phyloP scores from a whole-genome alignment of 1,284 basidiomycete genomes.

The Mixia osmundae region DNA sequence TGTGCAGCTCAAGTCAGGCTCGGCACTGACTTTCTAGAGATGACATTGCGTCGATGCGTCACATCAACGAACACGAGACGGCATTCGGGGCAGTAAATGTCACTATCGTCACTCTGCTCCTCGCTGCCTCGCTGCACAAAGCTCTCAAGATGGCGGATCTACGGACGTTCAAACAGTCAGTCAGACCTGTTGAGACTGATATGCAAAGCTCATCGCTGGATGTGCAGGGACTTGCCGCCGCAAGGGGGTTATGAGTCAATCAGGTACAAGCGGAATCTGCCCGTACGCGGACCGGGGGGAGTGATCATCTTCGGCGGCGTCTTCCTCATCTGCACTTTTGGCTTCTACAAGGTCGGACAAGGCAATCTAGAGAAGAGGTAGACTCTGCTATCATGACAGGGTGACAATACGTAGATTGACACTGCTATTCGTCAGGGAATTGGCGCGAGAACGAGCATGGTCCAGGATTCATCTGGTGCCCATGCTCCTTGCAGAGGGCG shows the following conservation, averaged over 20 bases:
- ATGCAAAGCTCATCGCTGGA: too few relatives aligned
- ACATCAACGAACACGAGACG: too few relatives aligned
- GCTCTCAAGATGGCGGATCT: too few relatives aligned
- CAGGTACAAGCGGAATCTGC: conserved; percentile 40
- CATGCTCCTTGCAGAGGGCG: conserved; percentile 70
- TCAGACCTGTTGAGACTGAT: too few relatives aligned
- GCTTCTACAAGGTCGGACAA: conserved; percentile 75
- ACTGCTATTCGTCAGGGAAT: conserved; percentile 37
- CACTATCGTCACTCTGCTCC: too few relatives aligned
- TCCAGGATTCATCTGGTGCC: conserved; percentile 88
- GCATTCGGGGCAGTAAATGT: too few relatives aligned
- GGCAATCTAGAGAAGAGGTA: conserved; percentile 84
- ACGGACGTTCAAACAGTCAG: too few relatives aligned
- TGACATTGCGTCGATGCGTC: too few relatives aligned
- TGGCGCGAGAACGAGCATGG: conserved; percentile 83
- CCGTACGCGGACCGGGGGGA: conserved; percentile 72
- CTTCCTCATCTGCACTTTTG: conserved; percentile 62
- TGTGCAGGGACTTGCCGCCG: conserved; percentile 3
- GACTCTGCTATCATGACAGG: background rate
- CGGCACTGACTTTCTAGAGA: too few relatives aligned
- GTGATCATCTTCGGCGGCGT: conserved; percentile 64
- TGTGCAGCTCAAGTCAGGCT: too few relatives aligned
- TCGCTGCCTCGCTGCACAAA: too few relatives aligned
- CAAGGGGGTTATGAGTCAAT: conserved; percentile 8
- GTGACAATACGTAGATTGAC: background rate